Base-by-base conservation (phyloP, 2,329 filamentous ascomycete species). In the Paecilomyces variotii region DNA sequence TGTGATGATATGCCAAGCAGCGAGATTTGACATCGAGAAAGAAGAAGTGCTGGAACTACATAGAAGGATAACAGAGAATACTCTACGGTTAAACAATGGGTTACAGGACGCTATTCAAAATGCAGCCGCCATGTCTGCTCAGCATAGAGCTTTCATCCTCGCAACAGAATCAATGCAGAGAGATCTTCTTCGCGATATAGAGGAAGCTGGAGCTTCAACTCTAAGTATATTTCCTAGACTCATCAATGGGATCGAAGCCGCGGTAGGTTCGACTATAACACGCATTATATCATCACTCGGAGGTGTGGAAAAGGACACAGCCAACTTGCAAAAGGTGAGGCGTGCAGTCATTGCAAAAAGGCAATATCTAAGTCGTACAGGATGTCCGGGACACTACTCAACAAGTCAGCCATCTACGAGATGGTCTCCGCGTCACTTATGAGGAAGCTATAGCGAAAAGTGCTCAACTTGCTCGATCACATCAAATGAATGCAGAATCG, bases 1-100 rank as follows among this genome's bases (percentile, higher is more conserved):
- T 1, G 74, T 84, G 51, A 72, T 84, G 19, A 83, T 88, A 63
- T 88, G 86, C 62, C 80, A 85, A 61, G 84, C 84, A 28, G 80
- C 82, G 50, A 79, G 85, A 39, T 73, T 79, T 50, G 81, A 84
- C 56, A 78, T 82, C 12, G 84, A 87, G 59, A 83, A 82, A 57
- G 75, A 77, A 34, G 74, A 79, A 39, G 63, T 77, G 3, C 64
- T 79, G 2, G 65, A 71, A 25, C 67, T 76, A 1, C 68, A 79
- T 60, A 69, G 67, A n/a, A 68, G 70, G 19, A 69, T 78, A 27
- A 60, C 72, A 1, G 66, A 75, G 30, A 72, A 71, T 32, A 74
- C 70, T 7, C 62, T 67, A 1, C 74, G 72, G 34, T 63, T 78
- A 10, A 71, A 68, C 14, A 57, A 65, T 4, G 72, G 70, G 0